Percentiles rank a stretch among this genome's conserved stretches.
Conservation (phyloP, 2,329 filamentous ascomycete species). For the Aspergillus transmontanensis region DNA sequence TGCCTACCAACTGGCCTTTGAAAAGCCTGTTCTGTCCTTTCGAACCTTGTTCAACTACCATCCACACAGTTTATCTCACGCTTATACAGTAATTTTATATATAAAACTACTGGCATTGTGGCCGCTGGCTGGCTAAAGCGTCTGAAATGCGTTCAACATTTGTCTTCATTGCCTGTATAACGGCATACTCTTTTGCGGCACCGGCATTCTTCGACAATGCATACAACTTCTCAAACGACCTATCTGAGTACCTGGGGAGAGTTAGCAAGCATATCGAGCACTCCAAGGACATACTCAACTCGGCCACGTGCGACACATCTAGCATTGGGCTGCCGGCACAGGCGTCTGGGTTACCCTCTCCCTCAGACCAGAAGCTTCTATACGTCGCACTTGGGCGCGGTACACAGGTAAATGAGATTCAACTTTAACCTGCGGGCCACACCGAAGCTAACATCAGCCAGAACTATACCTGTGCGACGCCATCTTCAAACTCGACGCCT, state of each 20-base stretch:
- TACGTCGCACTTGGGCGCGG: conserved; percentile 87
- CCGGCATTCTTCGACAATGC: conserved; percentile 36
- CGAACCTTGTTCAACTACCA: too few species aligned
- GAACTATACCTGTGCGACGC: conserved; percentile 83
- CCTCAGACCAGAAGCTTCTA: conserved; percentile 63
- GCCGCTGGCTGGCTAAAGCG: conserved; percentile 7
- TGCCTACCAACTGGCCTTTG: background rate
- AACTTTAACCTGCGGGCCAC: background rate
- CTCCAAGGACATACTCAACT: conserved; percentile 20
- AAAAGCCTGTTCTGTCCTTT: background rate
- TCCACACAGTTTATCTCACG: background rate
- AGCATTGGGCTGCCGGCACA: conserved; percentile 47
- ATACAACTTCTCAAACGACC: conserved; percentile 43
- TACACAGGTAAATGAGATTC: conserved; percentile 53
- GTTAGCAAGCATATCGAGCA: conserved; percentile 43
- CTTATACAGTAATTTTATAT: background rate
- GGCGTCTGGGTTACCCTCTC: conserved; percentile 62
- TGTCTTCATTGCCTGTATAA: conserved; percentile 33
- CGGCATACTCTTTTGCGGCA: conserved; percentile 36
- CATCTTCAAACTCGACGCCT: conserved; percentile 63
- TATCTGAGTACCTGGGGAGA: conserved; percentile 43
- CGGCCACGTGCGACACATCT: conserved; percentile 37
- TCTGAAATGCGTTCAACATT: conserved; percentile 25
- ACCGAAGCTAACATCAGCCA: conserved; percentile 47
- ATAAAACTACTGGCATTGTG: background rate